These are phyloP conservation scores for Stromatinia cepivora DNA, from an alignment of 2,329 filamentous ascomycete genomes.

Conservation along the genomic window DNA sequence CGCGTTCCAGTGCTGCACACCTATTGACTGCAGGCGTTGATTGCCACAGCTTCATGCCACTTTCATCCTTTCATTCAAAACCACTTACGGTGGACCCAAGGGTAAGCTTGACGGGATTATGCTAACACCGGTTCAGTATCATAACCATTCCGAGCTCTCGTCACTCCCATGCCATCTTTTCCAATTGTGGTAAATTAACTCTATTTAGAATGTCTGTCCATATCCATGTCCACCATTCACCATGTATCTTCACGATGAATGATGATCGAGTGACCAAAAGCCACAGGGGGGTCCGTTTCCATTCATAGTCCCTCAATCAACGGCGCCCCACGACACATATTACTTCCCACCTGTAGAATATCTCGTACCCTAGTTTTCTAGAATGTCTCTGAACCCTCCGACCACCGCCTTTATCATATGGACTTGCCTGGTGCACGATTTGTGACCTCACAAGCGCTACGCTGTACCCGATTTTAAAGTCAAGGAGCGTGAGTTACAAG, in stretches of 20 bases:
- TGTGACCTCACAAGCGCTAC: conserved; percentile 11
- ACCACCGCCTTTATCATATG: conserved; percentile 16
- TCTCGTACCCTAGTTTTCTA: conserved; percentile 6
- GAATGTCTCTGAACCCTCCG: conserved; percentile 5
- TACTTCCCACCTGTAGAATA: conserved; percentile 6
- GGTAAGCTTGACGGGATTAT: conserved; percentile 14
- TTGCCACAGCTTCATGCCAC: conserved; percentile 13
- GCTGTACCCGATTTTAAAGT: neutral
- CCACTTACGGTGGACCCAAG: conserved; percentile 2
- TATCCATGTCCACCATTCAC: conserved; percentile 17
- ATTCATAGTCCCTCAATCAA: conserved; percentile 16
- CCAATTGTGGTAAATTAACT: conserved; percentile 19
- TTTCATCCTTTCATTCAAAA: conserved; percentile 4
- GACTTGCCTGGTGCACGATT: conserved; percentile 13
- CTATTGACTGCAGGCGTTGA: neutral
- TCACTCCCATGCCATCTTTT: conserved; percentile 9
- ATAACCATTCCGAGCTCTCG: neutral
- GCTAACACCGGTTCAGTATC: conserved; percentile 8
- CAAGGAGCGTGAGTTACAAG: conserved; percentile 7
- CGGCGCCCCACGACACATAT: conserved; percentile 18
- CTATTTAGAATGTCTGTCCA: conserved; percentile 7
- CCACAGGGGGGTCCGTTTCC: conserved; percentile 14
- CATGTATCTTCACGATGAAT: conserved; percentile 1
- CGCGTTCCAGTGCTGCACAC: neutral
- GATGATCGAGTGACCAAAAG: conserved; percentile 14